phyloP scores from a whole-genome alignment of 176 grass and related monocot genomes.

The Bonia amplexicaulis region DNA sequence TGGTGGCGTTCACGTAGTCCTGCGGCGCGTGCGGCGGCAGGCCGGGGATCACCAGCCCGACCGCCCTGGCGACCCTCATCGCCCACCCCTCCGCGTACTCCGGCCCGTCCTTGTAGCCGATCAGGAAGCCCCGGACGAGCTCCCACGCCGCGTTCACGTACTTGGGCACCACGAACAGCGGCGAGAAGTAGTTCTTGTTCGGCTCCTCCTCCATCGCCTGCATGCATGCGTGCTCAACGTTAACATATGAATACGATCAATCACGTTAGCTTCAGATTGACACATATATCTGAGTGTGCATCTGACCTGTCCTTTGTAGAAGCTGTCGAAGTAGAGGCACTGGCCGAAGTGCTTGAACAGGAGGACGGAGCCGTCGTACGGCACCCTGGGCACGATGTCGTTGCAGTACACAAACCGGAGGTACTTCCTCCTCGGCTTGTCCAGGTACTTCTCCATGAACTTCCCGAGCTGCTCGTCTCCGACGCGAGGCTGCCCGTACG shows the following conservation, averaged over 20 bases:
- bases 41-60: constrained; percentile 57
- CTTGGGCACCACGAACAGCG: constrained; percentile 45
- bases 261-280: not conserved
- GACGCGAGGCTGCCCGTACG: constrained; percentile 73
- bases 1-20: constrained; percentile 81
- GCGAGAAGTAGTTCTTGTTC: constrained; percentile 89
- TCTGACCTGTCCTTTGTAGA: constrained; percentile 21
- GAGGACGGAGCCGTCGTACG: constrained; percentile 53
- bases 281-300: not conserved
- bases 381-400: constrained; percentile 69
- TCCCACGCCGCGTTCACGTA: constrained; percentile 63
- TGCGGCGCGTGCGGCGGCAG: constrained; percentile 58
- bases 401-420: constrained; percentile 79
- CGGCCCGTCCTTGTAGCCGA: constrained; percentile 29
- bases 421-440: constrained; percentile 34
- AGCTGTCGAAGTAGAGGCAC: constrained; percentile 61
- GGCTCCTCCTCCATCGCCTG: constrained; percentile 43
- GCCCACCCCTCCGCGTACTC: constrained; percentile 68
- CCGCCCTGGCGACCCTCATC: constrained; percentile 24
- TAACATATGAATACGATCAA: not conserved
- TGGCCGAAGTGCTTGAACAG: constrained; percentile 68
- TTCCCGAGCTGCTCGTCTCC: constrained; percentile 44
- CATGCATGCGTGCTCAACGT: not conserved
- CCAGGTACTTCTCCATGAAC: constrained; percentile 40
- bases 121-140: constrained; percentile 46